Percentiles rank a stretch among this genome's conserved stretches.
phyloP scores from a whole-genome alignment of 129 eudicot species.

The Flaveria linearis region DNA sequence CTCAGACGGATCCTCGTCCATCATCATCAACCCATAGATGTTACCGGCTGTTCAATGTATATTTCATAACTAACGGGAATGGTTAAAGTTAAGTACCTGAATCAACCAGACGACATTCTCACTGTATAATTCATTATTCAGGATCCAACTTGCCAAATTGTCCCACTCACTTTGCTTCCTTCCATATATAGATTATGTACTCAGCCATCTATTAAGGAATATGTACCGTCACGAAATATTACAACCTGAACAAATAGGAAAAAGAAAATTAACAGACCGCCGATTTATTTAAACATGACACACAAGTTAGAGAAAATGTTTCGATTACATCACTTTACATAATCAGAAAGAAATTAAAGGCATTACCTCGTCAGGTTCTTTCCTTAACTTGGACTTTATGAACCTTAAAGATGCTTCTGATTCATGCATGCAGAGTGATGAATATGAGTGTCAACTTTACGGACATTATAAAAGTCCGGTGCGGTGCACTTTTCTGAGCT shows the following conservation, averaged over 20 bases:
- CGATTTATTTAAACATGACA: neutral
- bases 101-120: slow-evolving; percentile 94
- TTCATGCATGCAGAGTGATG: no score
- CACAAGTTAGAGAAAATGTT: neutral
- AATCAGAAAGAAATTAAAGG: neutral
- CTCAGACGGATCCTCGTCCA: no score
- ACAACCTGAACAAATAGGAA: no score
- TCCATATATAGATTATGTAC: slow-evolving; percentile 83
- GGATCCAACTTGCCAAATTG: slow-evolving; percentile 90
- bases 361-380: slow-evolving; percentile 92
- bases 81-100: slow-evolving; percentile 51
- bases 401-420: neutral
- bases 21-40: no score
- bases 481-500: no score
- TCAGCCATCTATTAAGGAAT: slow-evolving; percentile 85
- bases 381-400: slow-evolving; percentile 83
- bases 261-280: no score
- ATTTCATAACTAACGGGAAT: neutral
- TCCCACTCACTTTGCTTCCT: slow-evolving; percentile 97
- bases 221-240: slow-evolving; percentile 55
- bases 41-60: no score
- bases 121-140: slow-evolving; percentile 78
- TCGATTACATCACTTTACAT: neutral
- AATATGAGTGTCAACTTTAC: no score
- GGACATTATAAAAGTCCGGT: no score